Percentiles rank a stretch among this genome's conserved stretches.
These are phyloP conservation scores for Citrus medica DNA, from an alignment of 345 rosid genomes.

Conservation along the genomic window DNA sequence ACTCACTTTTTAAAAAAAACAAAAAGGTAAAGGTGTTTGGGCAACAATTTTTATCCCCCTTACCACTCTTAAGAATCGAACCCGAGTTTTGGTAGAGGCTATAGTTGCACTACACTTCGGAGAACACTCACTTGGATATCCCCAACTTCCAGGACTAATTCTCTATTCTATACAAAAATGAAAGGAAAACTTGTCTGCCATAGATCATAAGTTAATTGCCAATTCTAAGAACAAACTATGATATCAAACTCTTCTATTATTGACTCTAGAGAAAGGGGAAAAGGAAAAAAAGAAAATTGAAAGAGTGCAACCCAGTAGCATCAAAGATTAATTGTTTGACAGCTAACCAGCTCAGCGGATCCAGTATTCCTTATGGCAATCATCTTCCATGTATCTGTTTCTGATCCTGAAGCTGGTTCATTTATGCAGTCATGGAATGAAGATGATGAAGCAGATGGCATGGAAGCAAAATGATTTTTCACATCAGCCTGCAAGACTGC, in stretches of 20 bases:
- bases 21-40: too few relatives aligned
- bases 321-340: slow-evolving; percentile 50
- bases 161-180: background rate
- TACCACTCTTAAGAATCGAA: too few relatives aligned
- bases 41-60: too few relatives aligned
- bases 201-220: background rate
- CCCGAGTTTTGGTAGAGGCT: too few relatives aligned
- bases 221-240: background rate
- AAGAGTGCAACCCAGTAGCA: background rate
- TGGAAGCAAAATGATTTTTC: slow-evolving; percentile 19
- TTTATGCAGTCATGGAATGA: slow-evolving; percentile 2
- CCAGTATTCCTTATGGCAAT: slow-evolving; percentile 37
- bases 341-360: slow-evolving; percentile 53
- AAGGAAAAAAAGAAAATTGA: background rate
- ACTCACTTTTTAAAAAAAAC: background rate
- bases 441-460: slow-evolving; percentile 10
- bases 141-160: background rate
- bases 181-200: background rate
- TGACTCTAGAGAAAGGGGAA: background rate
- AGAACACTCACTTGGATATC: background rate
- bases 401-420: slow-evolving; percentile 29
- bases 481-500: slow-evolving; percentile 54
- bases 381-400: slow-evolving; percentile 42
- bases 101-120: background rate
- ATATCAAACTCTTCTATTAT: background rate